A percentile compares a stretch with the other conserved stretches of the same genome.
Conservation (phyloP, 1,284 basidiomycete genomes). For the Sparassis latifolia region DNA sequence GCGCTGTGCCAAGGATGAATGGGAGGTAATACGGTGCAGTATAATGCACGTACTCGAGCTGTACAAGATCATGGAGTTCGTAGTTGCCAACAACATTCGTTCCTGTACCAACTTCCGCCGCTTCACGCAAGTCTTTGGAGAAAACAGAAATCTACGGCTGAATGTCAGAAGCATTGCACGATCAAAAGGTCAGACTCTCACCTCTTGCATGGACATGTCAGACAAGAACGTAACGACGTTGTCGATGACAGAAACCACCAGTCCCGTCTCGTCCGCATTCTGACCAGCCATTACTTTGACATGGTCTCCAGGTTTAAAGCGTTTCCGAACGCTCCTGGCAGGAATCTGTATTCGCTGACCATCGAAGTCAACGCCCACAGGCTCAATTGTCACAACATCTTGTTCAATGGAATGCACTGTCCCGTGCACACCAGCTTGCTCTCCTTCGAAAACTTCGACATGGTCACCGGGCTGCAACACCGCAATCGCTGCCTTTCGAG, state of each 20-base stretch:
- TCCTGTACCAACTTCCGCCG: conserved; percentile 90
- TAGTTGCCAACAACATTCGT: conserved; percentile 90
- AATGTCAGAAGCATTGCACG: not conserved
- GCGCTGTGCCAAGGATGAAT: conserved; percentile 40
- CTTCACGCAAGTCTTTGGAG: conserved; percentile 95
- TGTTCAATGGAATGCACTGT: conserved; percentile 85
- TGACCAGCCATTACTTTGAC: conserved; percentile 97
- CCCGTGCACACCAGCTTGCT: conserved; percentile 91
- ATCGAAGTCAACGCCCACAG: conserved; percentile 77
- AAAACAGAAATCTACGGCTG: conserved; percentile 83
- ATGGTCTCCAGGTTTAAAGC: conserved; percentile 96
- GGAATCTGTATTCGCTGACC: conserved; percentile 85
- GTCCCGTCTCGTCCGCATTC: conserved; percentile 92
- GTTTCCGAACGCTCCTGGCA: conserved; percentile 86
- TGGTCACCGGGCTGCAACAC: conserved; percentile 97
- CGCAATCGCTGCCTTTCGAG: conserved; percentile 79
- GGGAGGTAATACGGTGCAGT: conserved; percentile 1
- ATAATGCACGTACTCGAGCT: conserved; percentile 72
- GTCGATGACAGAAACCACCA: conserved; percentile 88
- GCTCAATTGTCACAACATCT: conserved; percentile 84
- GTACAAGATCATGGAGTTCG: conserved; percentile 94
- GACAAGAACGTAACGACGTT: conserved; percentile 95
- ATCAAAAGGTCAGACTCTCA: conserved; percentile 4
- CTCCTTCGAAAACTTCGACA: conserved; percentile 96
- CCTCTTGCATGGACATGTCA: conserved; percentile 96